Base-by-base conservation (phyloP, 2,329 filamentous ascomycete species). In the Fusarium odoratissimum region DNA sequence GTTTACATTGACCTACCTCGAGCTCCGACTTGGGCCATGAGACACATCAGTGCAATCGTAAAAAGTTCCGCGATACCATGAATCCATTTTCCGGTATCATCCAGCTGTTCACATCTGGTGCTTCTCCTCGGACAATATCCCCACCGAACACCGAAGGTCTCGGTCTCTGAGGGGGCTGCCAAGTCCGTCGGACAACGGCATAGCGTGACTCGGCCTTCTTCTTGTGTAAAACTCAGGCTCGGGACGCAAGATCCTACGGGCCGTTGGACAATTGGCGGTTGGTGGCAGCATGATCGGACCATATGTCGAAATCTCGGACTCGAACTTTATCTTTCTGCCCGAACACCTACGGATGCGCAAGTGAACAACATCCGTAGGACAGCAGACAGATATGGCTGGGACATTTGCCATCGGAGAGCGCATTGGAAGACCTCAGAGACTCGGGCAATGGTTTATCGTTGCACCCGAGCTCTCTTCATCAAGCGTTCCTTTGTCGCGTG, bases 81-180 rank as follows among this genome's bases (percentile, higher is more conserved):
- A 10, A 9, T 17, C 13, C 0, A n/a, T 12, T n/a, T 21, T 0
- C 23, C 33, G 16, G 13, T 2, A 37, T 37, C 1, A 13, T 46
- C 21, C 21, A 23, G 21, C 10, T 25, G 12, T 25, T 23, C 7
- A 4, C 7, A 5, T 5, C 7, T 17, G 17, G 2, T 56, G n/a
- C 5, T 16, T 16, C n/a, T 12, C 12, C 30, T 56, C 54, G 54
- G 54, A 37, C 54, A 30, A 37, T 12, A 9, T 17, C 54, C 3
- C 19, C 23, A n/a, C 54, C 40, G 54, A 57, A 30, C 54, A 19
- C 54, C 54, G 54, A 57, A 48, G 54, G 23, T 17, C 40, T 57
- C 41, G 54, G 54, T 9, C 40, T 48, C 16, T 46, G 19, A 17
- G 23, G 17, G 19, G 8, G 30, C 19, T 33, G 19, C 30, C 30